Evolutionary conservation across 768 basidiomycete genomes (phyloP).

Genomic region (Hygrophoropsis aurantiaca): DNA sequence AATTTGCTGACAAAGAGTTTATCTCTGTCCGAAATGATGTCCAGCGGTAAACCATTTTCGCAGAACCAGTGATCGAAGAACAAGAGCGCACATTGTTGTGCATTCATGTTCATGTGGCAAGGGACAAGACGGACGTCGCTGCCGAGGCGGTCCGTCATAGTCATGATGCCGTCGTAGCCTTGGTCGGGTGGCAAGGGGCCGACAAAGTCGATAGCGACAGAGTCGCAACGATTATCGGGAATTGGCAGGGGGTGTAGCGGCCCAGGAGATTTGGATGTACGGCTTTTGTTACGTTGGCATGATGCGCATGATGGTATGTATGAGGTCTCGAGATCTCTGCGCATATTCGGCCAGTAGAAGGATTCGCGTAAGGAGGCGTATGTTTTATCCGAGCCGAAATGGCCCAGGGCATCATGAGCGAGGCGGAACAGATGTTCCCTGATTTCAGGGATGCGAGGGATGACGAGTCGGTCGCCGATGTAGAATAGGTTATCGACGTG

Average conservation of each 20-base stretch:
- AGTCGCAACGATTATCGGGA: constrained; percentile 14
- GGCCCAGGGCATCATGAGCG: constrained; percentile 9
- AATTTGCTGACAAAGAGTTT: constrained; percentile 32
- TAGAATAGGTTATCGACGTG: constrained; percentile 13
- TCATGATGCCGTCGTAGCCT: constrained; percentile 25
- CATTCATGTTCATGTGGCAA: constrained; percentile 4
- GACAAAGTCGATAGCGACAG: constrained; percentile 31
- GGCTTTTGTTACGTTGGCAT: constrained; percentile 27
- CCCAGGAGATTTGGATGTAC: constrained; percentile 10
- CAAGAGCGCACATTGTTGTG: constrained; percentile 13
- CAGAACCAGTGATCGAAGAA: constrained; percentile 31
- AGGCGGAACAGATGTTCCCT: constrained; percentile 3
- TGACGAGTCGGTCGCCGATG: constrained; percentile 25
- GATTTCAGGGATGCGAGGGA: constrained; percentile 14
- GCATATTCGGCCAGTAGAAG: constrained; percentile 35
- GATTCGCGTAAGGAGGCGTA: constrained; percentile 11
- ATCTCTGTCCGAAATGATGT: constrained; percentile 33
- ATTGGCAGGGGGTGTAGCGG: constrained; percentile 18
- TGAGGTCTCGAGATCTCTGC: constrained; percentile 20
- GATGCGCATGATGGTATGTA: constrained; percentile 29
- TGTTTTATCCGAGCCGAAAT: constrained; percentile 11
- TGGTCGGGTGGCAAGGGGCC: constrained; percentile 33
- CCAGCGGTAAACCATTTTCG: constrained; percentile 28
- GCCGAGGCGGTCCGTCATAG: constrained; percentile 22
- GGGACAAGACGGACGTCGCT: constrained; percentile 19